phyloP scores from a whole-genome alignment of 2,329 filamentous ascomycete genomes.

The Fragosphaeria purpurea region DNA sequence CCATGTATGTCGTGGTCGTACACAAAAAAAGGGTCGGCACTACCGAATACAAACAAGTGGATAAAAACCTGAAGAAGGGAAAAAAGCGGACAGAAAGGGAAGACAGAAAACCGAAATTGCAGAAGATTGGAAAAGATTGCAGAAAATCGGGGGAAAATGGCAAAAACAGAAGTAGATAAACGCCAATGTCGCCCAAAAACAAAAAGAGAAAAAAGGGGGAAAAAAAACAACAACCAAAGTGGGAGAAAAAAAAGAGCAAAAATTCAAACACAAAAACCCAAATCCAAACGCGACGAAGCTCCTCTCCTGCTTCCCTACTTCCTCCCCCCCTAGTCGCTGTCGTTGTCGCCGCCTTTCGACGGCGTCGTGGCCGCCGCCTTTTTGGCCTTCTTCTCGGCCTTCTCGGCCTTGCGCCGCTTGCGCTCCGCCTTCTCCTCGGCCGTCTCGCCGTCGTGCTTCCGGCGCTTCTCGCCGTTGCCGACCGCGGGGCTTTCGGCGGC shows the following conservation, averaged over 20 bases:
- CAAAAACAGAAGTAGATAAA: not conserved
- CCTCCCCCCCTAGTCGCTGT: constrained; percentile 9
- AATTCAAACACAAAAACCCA: not conserved
- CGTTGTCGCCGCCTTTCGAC: constrained; percentile 15
- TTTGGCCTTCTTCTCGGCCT: constrained; percentile 19
- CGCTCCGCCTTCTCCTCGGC: constrained; percentile 48
- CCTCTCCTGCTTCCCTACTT: too few relatives aligned
- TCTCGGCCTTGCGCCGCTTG: constrained; percentile 23
- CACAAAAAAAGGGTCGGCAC: too few relatives aligned
- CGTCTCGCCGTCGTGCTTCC: constrained; percentile 70
- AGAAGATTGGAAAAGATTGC: not conserved
- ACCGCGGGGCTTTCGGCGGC: constrained; percentile 21
- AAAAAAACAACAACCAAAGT: not conserved
- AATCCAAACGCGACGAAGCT: not conserved
- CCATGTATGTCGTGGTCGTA: too few relatives aligned
- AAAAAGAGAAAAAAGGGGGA: not conserved
- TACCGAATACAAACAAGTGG: too few relatives aligned
- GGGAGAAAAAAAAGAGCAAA: not conserved
- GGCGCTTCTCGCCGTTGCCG: constrained; percentile 60
- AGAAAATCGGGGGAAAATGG: not conserved
- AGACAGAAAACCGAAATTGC: not conserved
- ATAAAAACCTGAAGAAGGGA: too few relatives aligned
- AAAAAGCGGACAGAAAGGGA: too few relatives aligned
- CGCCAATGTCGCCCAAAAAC: not conserved
- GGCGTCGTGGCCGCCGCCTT: constrained; percentile 12